Percentiles rank a stretch among this genome's conserved stretches.
These are phyloP conservation scores for Tuctoria greenei DNA, from an alignment of 176 grass and related monocot species.

Conservation along the genomic window DNA sequence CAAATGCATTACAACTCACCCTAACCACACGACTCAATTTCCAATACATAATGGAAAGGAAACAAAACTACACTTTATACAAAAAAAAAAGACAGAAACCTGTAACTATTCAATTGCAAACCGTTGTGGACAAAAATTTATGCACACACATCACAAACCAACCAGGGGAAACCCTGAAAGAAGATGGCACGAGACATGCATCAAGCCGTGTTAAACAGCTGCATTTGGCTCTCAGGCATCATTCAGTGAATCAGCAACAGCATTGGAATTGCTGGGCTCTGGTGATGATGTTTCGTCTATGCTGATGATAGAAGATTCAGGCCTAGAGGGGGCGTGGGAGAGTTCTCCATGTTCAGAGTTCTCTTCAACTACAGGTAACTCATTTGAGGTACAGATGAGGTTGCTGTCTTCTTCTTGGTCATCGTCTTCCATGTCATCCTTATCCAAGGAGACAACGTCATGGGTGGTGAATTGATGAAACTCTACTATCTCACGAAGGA, in stretches of 20 bases:
- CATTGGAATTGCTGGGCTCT: not conserved
- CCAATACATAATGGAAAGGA: not conserved
- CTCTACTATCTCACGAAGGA: constrained; percentile 64
- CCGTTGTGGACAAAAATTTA: constrained; percentile 15
- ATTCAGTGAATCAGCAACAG: not conserved
- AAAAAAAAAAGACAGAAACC: constrained; percentile 6
- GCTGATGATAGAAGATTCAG: constrained; percentile 8
- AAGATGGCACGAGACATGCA: not conserved
- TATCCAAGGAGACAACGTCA: constrained; percentile 35
- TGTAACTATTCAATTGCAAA: constrained; percentile 15
- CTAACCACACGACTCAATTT: not conserved
- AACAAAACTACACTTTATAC: constrained; percentile 3
- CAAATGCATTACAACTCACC: not conserved
- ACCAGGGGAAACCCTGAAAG: constrained; percentile 10
- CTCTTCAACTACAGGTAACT: constrained; percentile 28
- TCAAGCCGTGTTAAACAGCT: constrained; percentile 17
- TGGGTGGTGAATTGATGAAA: constrained; percentile 56
- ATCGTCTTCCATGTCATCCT: constrained; percentile 26
- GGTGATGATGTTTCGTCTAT: constrained; percentile 5
- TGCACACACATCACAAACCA: constrained; percentile 27
- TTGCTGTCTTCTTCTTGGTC: constrained; percentile 22
- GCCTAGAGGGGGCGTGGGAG: constrained; percentile 25
- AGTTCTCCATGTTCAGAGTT: constrained; percentile 39
- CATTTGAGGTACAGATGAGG: not conserved
- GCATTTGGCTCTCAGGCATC: constrained; percentile 4